These are phyloP conservation scores for Medicago lupulina DNA, from an alignment of 306 rosid species.

Conservation along the genomic window DNA sequence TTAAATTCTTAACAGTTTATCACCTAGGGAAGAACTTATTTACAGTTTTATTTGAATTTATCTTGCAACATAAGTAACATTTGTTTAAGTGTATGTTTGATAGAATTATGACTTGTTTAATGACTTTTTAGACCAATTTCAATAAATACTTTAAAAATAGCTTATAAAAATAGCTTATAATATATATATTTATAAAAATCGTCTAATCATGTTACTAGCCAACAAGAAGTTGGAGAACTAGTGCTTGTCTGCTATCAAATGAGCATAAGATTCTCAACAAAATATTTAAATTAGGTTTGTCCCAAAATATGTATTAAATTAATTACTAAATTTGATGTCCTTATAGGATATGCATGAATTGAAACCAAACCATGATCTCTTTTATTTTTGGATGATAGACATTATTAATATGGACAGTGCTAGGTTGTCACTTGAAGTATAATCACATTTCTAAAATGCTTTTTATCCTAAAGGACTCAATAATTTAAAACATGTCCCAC, in stretches of 20 bases:
- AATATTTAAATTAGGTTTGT: conserved; percentile 40
- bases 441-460: conserved; percentile 49
- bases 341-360: conserved; percentile 39
- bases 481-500: conserved; percentile 62
- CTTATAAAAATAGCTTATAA: too few species aligned
- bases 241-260: conserved; percentile 47
- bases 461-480: conserved; percentile 52
- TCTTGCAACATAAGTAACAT: neutral
- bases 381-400: conserved; percentile 48
- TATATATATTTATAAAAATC: too few species aligned
- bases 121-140: neutral
- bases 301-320: conserved; percentile 33
- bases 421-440: conserved; percentile 53
- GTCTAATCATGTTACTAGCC: conserved; percentile 24
- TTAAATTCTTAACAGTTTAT: conserved; percentile 19
- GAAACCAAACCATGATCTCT: conserved; percentile 48
- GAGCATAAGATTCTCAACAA: conserved; percentile 46
- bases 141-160: too few species aligned
- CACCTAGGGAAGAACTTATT: neutral
- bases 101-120: neutral
- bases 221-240: conserved; percentile 43
- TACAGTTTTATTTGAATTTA: neutral
- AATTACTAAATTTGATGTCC: conserved; percentile 29
- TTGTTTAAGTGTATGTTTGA: neutral
- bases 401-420: conserved; percentile 52